Base-by-base conservation (phyloP, 2,329 filamentous ascomycete species). In the Nannizziopsis arthrosporioides region DNA sequence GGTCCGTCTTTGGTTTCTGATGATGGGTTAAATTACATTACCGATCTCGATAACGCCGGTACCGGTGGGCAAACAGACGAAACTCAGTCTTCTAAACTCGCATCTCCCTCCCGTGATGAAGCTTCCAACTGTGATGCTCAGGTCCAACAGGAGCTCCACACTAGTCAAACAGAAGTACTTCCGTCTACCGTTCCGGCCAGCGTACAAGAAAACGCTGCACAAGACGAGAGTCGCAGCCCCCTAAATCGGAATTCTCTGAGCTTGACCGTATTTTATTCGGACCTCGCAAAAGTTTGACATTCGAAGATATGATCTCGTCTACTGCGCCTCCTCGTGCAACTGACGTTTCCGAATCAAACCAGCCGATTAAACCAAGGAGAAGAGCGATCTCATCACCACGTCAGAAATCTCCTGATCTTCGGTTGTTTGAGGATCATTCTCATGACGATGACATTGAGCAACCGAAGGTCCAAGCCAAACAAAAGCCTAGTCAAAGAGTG, bases 161-260 rank as follows among this genome's bases (percentile, higher is more conserved):
- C 27, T 17, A 40, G 30, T 32, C 38, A 42, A 36, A 19, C 15
- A 19, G 46, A 32, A 10, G 32, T 34, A 39, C 32, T 43, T n/a
- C 12, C 18, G 14, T 53, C 42, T n/a, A 44, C 39, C 6, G 30
- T 49, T 32, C 45, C 49, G 9, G 19, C 45, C 10, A 43, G 11
- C 11, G 44, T 44, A 3, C 47, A 51, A 15, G 38, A 51, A 32
- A 49, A 42, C 30, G 39, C 46, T 10, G 30, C 32, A n/a, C 3
- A 41, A 27, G 18, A 43, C 35, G 15, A 49, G 9, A 22, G 27
- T 15, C 55, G 54, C 1, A n/a, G 6, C 19, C 52, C 45, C 11
- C 47, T 18, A 44, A 51, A 39, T 57, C 56, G 4, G 49, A 48
- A 5, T 64, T 64, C 44, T 62, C 59, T 42, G 56, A 63, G 36